Base-by-base conservation (phyloP, 1,139 yeast genomes). In the Debaryomyces udenii region DNA sequence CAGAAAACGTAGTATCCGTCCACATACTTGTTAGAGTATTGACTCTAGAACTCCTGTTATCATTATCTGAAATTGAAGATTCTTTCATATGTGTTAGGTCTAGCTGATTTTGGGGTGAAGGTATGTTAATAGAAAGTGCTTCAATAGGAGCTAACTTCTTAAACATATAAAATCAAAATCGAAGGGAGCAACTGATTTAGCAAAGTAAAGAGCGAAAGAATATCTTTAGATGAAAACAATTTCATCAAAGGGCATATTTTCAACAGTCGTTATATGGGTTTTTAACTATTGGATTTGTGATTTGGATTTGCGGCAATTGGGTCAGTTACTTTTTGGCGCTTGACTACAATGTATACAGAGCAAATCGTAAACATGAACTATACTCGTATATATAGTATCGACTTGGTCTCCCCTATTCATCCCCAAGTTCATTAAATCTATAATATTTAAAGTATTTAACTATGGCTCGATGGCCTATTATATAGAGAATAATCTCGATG, bases 1-100 rank as follows among this genome's bases (percentile, higher is more conserved):
- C 40, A 6, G 27, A 20, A n/a, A 29, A 30, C n/a, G 33, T 23
- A 7, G 30, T 30, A 18, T 42, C 50, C 17, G 40, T 42, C 27
- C 43, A 29, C 23, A 50, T 15, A 31, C 55, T 50, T n/a, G 53
- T 45, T 13, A 44, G 43, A 5, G 56, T 51, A 1, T 46, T 35
- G 1, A 60, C 55, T 36, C 62, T 57, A 1, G 62, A 51, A 29
- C 38, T 42, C 28, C 28, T 28, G 10, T 15, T 22, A 13, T 37
- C 40, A n/a, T 37, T 23, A 14, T 31, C 40, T 9, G 36, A 22
- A 16, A 13, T 24, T n/a, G 31, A 14, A 9, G 41, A 26, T 16
- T 37, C 37, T 20, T 28, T 34, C 31, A 35, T 18, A 20, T 15
- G 14, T 9, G 37, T 31, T 15, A 24, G 18, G 16, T 17, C 27